Percentiles rank a stretch among this genome's conserved stretches.
phyloP scores from a whole-genome alignment of 306 rosid genomes.

The Ceratonia siliqua region DNA sequence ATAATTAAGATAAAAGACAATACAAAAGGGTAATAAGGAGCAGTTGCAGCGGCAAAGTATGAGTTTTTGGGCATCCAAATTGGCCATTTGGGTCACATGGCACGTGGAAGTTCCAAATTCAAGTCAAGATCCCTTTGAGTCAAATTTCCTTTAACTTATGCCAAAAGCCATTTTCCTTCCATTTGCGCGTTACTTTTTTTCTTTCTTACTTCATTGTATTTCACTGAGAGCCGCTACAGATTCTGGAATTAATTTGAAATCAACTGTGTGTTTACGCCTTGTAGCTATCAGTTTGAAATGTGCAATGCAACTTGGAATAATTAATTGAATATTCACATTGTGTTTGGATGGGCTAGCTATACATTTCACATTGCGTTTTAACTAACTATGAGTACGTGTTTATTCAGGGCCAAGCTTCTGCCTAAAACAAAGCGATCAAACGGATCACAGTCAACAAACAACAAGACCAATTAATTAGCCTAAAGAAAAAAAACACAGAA shows the following conservation, averaged over 20 bases:
- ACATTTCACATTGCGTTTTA: not conserved
- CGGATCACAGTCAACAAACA: not conserved
- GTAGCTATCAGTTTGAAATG: not conserved
- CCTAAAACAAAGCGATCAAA: not conserved
- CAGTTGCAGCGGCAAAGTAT: not conserved
- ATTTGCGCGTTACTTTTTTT: not conserved
- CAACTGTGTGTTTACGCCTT: not conserved
- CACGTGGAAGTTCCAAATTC: not conserved
- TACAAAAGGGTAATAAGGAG: not conserved
- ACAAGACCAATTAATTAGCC: not conserved
- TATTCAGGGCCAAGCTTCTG: not conserved
- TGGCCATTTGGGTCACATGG: not conserved
- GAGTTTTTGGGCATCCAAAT: not conserved
- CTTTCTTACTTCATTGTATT: no score
- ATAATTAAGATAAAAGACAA: no score
- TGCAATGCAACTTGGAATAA: not conserved
- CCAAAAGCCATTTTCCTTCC: not conserved
- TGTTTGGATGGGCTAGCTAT: not conserved
- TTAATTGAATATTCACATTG: not conserved
- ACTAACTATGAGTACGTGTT: not conserved
- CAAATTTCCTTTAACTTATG: not conserved
- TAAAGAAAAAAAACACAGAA: no score
- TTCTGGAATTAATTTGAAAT: not conserved
- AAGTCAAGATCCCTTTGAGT: slow-evolving; percentile 18
- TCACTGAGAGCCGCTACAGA: not conserved